Conservation (phyloP, 192 early-diverging fungal species). For the Coemansia sp. region DNA sequence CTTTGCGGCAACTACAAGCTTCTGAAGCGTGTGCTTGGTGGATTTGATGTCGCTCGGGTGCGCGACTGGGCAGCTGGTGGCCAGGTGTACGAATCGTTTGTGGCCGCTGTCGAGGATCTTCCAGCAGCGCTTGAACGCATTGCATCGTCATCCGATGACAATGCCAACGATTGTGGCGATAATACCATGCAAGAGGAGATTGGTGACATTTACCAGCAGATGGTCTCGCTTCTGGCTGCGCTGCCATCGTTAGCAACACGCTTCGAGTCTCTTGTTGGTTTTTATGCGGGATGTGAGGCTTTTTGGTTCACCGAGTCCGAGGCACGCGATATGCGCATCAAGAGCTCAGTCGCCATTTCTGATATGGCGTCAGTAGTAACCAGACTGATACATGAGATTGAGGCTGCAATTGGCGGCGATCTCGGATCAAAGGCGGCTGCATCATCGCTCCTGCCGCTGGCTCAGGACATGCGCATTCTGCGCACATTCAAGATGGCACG, state of each 20-base stretch:
- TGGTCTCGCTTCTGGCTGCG: conserved; percentile 27
- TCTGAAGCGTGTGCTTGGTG: conserved; percentile 36
- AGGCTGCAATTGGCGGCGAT: background rate
- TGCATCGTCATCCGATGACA: conserved; percentile 4
- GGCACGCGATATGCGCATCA: conserved; percentile 32
- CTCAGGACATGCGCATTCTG: conserved; percentile 43
- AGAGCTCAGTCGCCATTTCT: conserved; percentile 40
- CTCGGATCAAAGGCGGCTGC: background rate
- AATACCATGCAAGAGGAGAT: conserved; percentile 15
- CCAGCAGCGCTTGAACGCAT: conserved; percentile 32
- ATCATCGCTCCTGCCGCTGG: conserved; percentile 27
- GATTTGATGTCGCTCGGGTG: conserved; percentile 27
- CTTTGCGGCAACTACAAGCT: conserved; percentile 55
- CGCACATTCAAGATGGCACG: conserved; percentile 45
- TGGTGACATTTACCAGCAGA: conserved; percentile 27
- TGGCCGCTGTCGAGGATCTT: conserved; percentile 30
- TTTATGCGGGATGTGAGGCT: conserved; percentile 28
- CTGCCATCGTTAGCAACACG: conserved; percentile 32
- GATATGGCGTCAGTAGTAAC: conserved; percentile 45
- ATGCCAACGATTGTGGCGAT: background rate
- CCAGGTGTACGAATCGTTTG: conserved; percentile 36
- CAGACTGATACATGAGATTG: conserved; percentile 26
- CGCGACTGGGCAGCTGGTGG: conserved; percentile 41
- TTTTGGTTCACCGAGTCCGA: conserved; percentile 26
- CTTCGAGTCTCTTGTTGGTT: conserved; percentile 18